Percentiles rank a stretch among this genome's conserved stretches.
Conservation (phyloP, 2,329 filamentous ascomycete genomes). For the Neopestalotiopsis rosae region DNA sequence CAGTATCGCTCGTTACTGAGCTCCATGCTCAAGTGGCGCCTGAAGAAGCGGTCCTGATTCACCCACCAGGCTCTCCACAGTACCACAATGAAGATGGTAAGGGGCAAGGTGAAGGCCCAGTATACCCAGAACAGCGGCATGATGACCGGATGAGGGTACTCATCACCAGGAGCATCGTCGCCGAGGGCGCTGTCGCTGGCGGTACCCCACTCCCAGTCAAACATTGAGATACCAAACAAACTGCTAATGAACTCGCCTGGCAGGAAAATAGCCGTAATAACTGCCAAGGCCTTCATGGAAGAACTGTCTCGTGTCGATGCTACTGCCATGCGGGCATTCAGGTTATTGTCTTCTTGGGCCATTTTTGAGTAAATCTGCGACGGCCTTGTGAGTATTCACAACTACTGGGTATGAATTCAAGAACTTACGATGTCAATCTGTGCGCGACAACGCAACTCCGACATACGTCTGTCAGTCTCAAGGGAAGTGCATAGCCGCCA, state of each 20-base stretch:
- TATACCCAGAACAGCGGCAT: conserved; percentile 52
- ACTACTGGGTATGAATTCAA: no score
- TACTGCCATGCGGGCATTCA: conserved; percentile 67
- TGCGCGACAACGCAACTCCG: conserved; percentile 50
- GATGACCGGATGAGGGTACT: conserved; percentile 37
- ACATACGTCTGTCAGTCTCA: conserved; percentile 52
- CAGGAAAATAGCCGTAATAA: conserved; percentile 54
- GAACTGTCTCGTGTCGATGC: conserved; percentile 72
- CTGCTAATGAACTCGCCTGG: conserved; percentile 52
- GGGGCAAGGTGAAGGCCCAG: conserved; percentile 49
- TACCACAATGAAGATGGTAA: conserved; percentile 48
- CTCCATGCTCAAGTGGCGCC: conserved; percentile 49
- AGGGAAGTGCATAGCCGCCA: conserved; percentile 49
- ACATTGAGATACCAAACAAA: conserved; percentile 53
- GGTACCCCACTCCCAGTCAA: conserved; percentile 44
- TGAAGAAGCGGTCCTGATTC: conserved; percentile 51
- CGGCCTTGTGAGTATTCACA: background rate
- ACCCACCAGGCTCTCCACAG: conserved; percentile 55
- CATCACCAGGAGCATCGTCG: conserved; percentile 35
- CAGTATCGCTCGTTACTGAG: conserved; percentile 55
- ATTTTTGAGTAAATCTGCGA: conserved; percentile 52
- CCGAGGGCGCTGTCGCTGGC: conserved; percentile 35
- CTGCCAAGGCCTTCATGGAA: conserved; percentile 53
- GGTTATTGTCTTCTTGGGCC: conserved; percentile 54
- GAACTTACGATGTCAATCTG: conserved; percentile 50